Conservation (phyloP, 2,329 filamentous ascomycete species). For the Akanthomyces dipterigenus region DNA sequence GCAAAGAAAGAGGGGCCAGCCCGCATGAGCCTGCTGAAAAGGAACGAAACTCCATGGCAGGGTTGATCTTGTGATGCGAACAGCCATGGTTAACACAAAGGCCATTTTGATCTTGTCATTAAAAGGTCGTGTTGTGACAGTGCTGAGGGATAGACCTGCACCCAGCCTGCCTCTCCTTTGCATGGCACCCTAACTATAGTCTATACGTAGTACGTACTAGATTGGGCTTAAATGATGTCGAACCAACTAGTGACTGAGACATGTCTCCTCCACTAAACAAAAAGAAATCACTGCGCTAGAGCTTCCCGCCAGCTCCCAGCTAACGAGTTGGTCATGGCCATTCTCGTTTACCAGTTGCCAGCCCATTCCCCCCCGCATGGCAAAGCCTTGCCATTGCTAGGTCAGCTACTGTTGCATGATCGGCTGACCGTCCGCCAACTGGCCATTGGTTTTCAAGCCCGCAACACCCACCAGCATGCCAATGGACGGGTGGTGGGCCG, state of each 20-base stretch:
- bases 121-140: no score
- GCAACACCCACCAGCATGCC: not conserved
- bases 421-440: slow-evolving; percentile 2
- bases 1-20: no score
- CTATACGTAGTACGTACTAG: not conserved
- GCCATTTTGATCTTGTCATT: no score
- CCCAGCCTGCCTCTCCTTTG: no score
- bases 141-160: no score
- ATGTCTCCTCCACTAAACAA: not conserved
- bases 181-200: no score
- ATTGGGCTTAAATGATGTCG: not conserved
- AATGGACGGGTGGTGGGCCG: not conserved
- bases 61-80: no score
- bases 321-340: not conserved
- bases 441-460: not conserved
- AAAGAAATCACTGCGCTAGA: not conserved
- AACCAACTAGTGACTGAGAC: not conserved
- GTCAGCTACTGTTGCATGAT: not conserved
- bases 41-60: no score
- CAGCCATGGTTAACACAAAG: no score
- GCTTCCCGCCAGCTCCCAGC: not conserved
- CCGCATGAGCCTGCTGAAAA: no score
- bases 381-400: not conserved
- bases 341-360: not conserved
- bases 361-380: not conserved